A percentile compares a stretch with the other conserved stretches of the same genome.
These are phyloP conservation scores for Rossbeevera mucosa DNA, from an alignment of 768 basidiomycete genomes.

Conservation along the genomic window DNA sequence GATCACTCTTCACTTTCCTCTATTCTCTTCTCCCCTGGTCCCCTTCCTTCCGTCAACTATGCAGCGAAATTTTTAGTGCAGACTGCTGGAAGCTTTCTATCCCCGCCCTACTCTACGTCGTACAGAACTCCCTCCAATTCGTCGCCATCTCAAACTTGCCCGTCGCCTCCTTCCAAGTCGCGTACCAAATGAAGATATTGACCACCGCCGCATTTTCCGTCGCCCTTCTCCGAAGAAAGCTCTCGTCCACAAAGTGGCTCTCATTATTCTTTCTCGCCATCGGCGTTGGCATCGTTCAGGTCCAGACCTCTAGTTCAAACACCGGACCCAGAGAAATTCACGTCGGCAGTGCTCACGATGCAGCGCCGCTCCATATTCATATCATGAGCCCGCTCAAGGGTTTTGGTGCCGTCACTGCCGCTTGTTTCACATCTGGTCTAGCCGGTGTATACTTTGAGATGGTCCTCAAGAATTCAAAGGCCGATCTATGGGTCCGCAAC, in stretches of 20 bases:
- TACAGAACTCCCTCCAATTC: constrained; percentile 97
- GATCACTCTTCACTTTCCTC: constrained; percentile 35
- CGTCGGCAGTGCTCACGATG: constrained; percentile 69
- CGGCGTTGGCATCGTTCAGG: constrained; percentile 93
- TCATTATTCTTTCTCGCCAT: constrained; percentile 83
- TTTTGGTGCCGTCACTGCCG: constrained; percentile 76
- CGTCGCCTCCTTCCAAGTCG: constrained; percentile 96
- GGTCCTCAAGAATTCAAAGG: constrained; percentile 79
- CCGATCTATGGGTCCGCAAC: constrained; percentile 89
- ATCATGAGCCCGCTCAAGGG: constrained; percentile 81
- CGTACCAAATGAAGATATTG: constrained; percentile 98
- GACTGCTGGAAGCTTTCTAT: constrained; percentile 99
- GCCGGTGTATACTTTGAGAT: constrained; percentile 95
- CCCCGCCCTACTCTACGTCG: constrained; percentile 89
- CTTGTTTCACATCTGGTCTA: constrained; percentile 86
- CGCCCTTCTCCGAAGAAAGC: constrained; percentile 67
- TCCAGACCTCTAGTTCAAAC: constrained; percentile 57
- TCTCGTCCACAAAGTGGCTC: constrained; percentile 78
- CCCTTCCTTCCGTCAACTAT: constrained; percentile 50
- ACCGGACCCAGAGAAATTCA: constrained; percentile 32
- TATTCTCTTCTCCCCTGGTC: constrained; percentile 42
- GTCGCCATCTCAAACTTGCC: constrained; percentile 94
- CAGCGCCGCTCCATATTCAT: constrained; percentile 53
- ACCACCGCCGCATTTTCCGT: constrained; percentile 95
- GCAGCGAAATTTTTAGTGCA: constrained; percentile 72